These are phyloP conservation scores for Stagonosporopsis vannaccii DNA, from an alignment of 2,329 filamentous ascomycete species.

Conservation along the genomic window DNA sequence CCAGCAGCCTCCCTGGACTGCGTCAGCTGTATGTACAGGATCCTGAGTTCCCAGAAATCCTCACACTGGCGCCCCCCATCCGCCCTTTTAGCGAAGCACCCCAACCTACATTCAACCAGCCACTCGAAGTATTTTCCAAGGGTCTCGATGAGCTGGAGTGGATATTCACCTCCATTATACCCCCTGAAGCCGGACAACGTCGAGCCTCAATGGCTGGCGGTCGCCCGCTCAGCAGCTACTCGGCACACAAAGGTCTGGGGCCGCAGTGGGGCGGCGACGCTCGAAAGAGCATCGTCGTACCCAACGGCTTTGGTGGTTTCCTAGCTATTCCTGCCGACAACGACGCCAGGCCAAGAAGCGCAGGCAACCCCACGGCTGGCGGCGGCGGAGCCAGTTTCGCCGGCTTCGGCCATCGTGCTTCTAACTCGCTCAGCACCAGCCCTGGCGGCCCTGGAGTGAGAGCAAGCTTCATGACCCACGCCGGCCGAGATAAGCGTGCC, in stretches of 20 bases:
- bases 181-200: slow-evolving; percentile 53
- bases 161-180: slow-evolving; percentile 69
- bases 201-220: slow-evolving; percentile 52
- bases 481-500: slow-evolving; percentile 42
- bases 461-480: slow-evolving; percentile 44
- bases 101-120: slow-evolving; percentile 59
- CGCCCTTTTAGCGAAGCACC: slow-evolving; percentile 58
- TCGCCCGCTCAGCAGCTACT: slow-evolving; percentile 55
- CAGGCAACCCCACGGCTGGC: slow-evolving; percentile 36
- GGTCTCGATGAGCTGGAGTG: slow-evolving; percentile 72
- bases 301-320: slow-evolving; percentile 72
- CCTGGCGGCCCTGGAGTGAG: slow-evolving; percentile 29
- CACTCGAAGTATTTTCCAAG: slow-evolving; percentile 70
- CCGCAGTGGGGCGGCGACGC: slow-evolving; percentile 67
- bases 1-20: slow-evolving; percentile 76
- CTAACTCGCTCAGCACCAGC: slow-evolving; percentile 32
- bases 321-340: slow-evolving; percentile 63
- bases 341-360: slow-evolving; percentile 45
- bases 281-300: slow-evolving; percentile 68
- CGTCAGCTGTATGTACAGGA: slow-evolving; percentile 85
- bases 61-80: slow-evolving; percentile 74
- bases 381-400: slow-evolving; percentile 26
- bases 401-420: slow-evolving; percentile 30
- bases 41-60: slow-evolving; percentile 78
- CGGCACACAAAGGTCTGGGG: slow-evolving; percentile 56